Base-by-base conservation (phyloP, 345 rosid genomes). In the Bretschneidera sinensis region DNA sequence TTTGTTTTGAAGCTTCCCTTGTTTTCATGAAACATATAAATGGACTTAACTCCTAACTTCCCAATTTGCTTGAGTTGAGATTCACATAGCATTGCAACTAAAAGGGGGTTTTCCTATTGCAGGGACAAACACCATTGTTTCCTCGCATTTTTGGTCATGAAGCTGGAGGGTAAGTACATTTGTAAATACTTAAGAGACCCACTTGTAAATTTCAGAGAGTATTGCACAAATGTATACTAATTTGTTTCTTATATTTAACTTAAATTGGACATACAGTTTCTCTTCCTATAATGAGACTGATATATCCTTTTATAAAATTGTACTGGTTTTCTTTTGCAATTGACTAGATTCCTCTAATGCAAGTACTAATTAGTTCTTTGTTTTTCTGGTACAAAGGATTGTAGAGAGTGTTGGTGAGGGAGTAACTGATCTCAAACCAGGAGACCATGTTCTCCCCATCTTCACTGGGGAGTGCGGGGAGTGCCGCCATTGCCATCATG, bases 111-210 rank as follows among this genome's bases (percentile, higher is more conserved):
- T n/a, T n/a, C 11, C 21, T 0, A 34, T 28, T 60, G 57, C 72
- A 88, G 94, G 96, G 96, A 57, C 96, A 89, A 72, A 72, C 80
- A 8, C 88, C 90, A 0, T 0, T 82, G 58, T 88, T 86, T 77
- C 96, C 96, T 24, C 86, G 96, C 54, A 88, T 88, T 50, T 78
- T 70, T 19, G 96, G 92, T 24, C 96, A 88, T 73, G 96, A 88
- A 78, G 96, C 90, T 70, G 83, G 84, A 74, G 92, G 96, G 96
- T 88, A 72, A 13, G 69, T 18, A 2, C 11, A 59, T 64, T 18
- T 53, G 48, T 31, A 23, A 17, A 21, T 34, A 24, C 48, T 15
- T 55, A 5, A 28, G 5, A 14, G 18, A 65, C 50, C 21, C 20
- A 64, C 18, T 33, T 28, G 11, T 39, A 13, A 15, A 50, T 19